Evolutionary conservation across 2,329 filamentous ascomycete genomes (phyloP), one percentile per base, ranked within the genome.

Genomic region (Emericellopsis atlantica): DNA sequence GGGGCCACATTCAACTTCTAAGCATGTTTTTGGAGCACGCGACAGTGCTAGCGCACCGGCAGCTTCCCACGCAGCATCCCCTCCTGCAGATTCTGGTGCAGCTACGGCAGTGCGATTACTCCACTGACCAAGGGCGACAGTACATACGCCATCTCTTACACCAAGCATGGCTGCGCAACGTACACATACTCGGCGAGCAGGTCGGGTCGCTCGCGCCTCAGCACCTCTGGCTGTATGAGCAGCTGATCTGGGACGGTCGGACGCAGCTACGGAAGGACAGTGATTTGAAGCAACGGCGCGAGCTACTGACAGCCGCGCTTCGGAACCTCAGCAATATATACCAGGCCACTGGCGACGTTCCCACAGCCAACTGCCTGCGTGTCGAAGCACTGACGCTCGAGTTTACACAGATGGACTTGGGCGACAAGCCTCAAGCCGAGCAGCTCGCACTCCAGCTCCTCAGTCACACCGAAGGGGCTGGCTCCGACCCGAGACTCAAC

Each of bases 351-450:
- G 43, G 46, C 7, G 46, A 44, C 22, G 40, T 44, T 14, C 37
- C 43, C 18, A 41, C 39, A 4, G 32, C 39, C 5, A 33, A 41
- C 10, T 46, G 43, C 7, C 38, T 61, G 15, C 49, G 59, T 26
- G 49, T 59, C 11, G 54, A 59, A 37, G 59, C 59, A 3, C 44
- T 61, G 18, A 48, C 51, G 44, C 48, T 61, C 2, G 59, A 61
- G 39, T 61, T 60, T 36, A 61, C 59, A 7, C 59, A 61, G 38
- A 61, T 61, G 59, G 59, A 61, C 24, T 45, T 61, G 6, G 56
- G 49, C 6, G 54, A 61, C 39, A 51, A 48, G 39, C 46, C 42
- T 7, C 51, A 50, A 36, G 59, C 59, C 1, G 57, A 61, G 43
- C 31, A 51, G 24, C 44, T 61, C 26, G 59, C 57, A 2, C 23